Base-by-base conservation (phyloP, 768 basidiomycete genomes). In the Suillus americanus region DNA sequence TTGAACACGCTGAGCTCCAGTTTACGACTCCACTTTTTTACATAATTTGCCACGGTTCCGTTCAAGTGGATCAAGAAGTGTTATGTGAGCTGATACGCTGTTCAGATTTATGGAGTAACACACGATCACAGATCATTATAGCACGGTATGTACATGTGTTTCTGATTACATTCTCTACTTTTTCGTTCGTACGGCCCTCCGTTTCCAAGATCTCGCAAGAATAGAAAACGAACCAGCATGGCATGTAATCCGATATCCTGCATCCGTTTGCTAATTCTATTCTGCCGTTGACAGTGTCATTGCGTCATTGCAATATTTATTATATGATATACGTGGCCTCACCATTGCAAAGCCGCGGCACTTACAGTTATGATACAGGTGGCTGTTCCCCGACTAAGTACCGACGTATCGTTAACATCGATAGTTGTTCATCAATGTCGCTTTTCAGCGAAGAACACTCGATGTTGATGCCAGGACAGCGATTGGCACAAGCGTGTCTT, bases 401-500 rank as follows among this genome's bases (percentile, higher is more conserved):
- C 30, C 84, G 37, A 38, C 8, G 2, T 12, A 40, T 25, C 8
- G 23, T 14, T 7, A 16, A 38, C 37, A n/a, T 25, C n/a, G 13
- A 38, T 56, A 23, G 8, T 40, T 57, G 4, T 5, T 5, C 28
- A 25, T 25, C 18, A 25, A 40, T 28, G 23, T 38, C 16, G 9
- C 28, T 43, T 51, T 54, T 30, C 65, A 89, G 86, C 86, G 3
- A 66, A 84, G 66, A 90, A 89, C 69, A 89, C 88, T 1, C 77
- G 78, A 40, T 89, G 88, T 71, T 89, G 37, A 77, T 78, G 14
- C 70, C 79, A 0, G 73, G 77, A 10, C 83, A 89, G 64, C 79
- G 80, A 35, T 78, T 90, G n/a, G 88, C 88, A 3, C 87, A 88
- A 72, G 83, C 82, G 18, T 85, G 88, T 16, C 82, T 89, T 18